phyloP scores from a whole-genome alignment of 768 basidiomycete genomes.

The Leucocoprinus sp. region DNA sequence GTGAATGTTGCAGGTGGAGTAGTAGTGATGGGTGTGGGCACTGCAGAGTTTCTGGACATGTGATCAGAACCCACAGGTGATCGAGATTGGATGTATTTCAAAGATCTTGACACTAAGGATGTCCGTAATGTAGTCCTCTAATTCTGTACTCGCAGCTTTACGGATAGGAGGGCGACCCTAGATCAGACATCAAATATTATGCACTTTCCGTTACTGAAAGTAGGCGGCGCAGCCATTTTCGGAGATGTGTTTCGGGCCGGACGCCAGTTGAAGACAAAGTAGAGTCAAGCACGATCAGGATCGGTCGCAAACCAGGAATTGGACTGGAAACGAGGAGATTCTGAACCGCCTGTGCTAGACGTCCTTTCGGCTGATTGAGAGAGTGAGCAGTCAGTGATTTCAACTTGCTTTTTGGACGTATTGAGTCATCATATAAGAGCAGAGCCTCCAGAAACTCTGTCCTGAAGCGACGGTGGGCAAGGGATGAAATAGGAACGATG shows the following conservation, averaged over 20 bases:
- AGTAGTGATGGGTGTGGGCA: too few species aligned
- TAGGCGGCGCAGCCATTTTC: conserved; percentile 33
- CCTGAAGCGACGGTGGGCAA: conserved; percentile 66
- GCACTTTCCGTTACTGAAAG: conserved; percentile 35
- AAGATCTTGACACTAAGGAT: conserved; percentile 24
- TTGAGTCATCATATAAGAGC: conserved; percentile 47
- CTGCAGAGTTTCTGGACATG: conserved; percentile 91
- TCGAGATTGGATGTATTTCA: conserved; percentile 23
- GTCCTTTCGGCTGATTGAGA: conserved; percentile 49
- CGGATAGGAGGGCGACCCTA: conserved; percentile 18
- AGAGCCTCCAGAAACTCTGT: conserved; percentile 66
- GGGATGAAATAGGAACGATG: conserved; percentile 51
- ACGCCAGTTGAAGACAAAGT: conserved; percentile 48
- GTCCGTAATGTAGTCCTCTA: conserved; percentile 23
- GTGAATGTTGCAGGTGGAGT: too few species aligned
- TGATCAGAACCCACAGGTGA: conserved; percentile 50
- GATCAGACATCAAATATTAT: conserved; percentile 20
- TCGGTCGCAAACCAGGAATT: conserved; percentile 35
- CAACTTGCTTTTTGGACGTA: conserved; percentile 42
- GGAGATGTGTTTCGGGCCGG: conserved; percentile 55
- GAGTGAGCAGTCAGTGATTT: conserved; percentile 29
- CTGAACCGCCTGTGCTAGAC: conserved; percentile 61
- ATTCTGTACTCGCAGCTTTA: conserved; percentile 22
- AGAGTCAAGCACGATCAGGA: conserved; percentile 44
- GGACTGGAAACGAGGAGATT: conserved; percentile 48